Evolutionary conservation across 208 protist species (phyloP), one percentile per base, ranked within the genome.

Genomic region (Angomonas ambiguus): DNA sequence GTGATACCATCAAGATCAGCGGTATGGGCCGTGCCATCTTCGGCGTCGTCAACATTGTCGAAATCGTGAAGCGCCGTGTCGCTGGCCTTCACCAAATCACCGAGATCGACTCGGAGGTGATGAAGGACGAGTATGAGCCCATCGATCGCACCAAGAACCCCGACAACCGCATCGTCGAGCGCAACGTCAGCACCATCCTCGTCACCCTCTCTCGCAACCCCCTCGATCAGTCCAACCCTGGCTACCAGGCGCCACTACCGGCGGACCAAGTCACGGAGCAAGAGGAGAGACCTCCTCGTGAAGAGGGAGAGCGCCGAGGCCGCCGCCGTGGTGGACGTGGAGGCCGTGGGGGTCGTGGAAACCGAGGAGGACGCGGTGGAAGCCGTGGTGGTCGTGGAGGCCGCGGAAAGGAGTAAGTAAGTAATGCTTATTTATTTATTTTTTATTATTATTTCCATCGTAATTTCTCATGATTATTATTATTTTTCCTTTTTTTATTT

Each of bases 1-100:
- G 91, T 38, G 89, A 94, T 79, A 91, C 79, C 3, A 75, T 97
- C 69, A 92, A 89, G 78, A 85, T 97, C 76, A 91, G 83, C 51
- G 93, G 80, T 22, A 95, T 96, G 88, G 93, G 91, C 33, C 75
- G 79, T 27, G 87, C 93, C 38, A 95, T 97, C 69, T 92, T 80
- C 75, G 96, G 92, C 74, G 88, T 82, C 59, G 88, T 97, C 57
- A 95, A 93, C 80, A 91, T 97, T 62, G 91, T 88, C 24, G 93
- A 97, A 72, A 91, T 97, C 62, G 77, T 97, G 55, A 97, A 96
- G 78, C 88, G 87, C 63, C 83, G 93, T 69, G 90, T 97, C 38
- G 72, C 65, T 20, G 91, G 91, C 24, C 83, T 97, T 13, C 91
- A 97, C 79, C 93, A 97, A 78, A 87, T 95, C 60, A 96, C 89